Conservation (phyloP, 805 yeast genomes). For the Candida jianshihensis region DNA sequence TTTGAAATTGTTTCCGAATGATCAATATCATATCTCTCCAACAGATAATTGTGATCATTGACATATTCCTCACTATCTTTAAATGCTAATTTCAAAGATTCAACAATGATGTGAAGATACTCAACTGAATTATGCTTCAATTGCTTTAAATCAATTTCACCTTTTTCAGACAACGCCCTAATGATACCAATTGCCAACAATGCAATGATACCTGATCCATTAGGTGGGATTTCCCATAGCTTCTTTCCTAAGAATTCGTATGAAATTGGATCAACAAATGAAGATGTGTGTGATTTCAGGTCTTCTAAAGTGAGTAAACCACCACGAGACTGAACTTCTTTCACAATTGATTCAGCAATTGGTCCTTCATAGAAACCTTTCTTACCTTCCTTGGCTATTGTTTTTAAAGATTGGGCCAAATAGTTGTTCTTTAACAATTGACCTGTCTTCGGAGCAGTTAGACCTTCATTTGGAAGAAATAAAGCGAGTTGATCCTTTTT, state of each 20-base stretch:
- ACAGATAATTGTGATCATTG: conserved; percentile 46
- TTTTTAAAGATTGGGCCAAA: conserved; percentile 46
- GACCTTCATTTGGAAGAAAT: conserved; percentile 31
- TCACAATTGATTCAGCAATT: conserved; percentile 60
- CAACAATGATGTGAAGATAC: conserved; percentile 64
- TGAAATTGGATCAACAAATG: conserved; percentile 58
- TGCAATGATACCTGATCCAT: conserved; percentile 77
- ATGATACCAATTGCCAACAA: conserved; percentile 63
- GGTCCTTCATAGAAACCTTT: conserved; percentile 64
- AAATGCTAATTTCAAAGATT: conserved; percentile 64
- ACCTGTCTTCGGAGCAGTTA: conserved; percentile 50
- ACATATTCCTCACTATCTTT: conserved; percentile 71
- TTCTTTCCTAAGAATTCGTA: conserved; percentile 44
- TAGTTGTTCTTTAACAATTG: conserved; percentile 45
- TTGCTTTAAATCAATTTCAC: conserved; percentile 34
- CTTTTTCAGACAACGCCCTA: conserved; percentile 41
- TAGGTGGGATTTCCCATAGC: conserved; percentile 82
- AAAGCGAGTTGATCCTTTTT: conserved; percentile 23
- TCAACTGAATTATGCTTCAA: conserved; percentile 62
- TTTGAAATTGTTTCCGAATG: conserved; percentile 29
- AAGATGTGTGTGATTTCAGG: conserved; percentile 47
- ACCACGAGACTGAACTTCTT: conserved; percentile 43
- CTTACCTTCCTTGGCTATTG: conserved; percentile 50
- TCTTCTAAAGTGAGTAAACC: conserved; percentile 54
- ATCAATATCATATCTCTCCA: conserved; percentile 25